These are phyloP conservation scores for Turritis glabra DNA, from an alignment of 345 rosid species.

Conservation along the genomic window DNA sequence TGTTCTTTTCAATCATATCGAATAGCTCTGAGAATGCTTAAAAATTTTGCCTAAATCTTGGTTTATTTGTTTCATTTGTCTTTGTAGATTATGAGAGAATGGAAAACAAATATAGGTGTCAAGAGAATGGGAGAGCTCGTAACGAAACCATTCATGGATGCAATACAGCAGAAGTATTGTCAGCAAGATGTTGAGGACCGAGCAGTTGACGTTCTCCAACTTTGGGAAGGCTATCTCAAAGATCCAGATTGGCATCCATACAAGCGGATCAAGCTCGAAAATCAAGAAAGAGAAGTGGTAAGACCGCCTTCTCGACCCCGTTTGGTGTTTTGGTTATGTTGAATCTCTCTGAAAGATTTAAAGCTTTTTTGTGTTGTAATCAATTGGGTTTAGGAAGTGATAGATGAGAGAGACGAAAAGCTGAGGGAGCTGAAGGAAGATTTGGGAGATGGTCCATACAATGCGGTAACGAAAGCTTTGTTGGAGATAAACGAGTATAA, in stretches of 20 bases:
- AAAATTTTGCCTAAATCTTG: not conserved
- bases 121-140: conserved; percentile 98
- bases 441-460: conserved; percentile 60
- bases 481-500: conserved; percentile 84
- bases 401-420: conserved; percentile 66
- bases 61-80: conserved; percentile 22
- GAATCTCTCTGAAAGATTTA: not conserved
- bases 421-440: conserved; percentile 56
- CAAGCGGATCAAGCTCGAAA: conserved; percentile 47
- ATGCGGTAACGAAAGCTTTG: conserved; percentile 60
- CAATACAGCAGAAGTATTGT: conserved; percentile 65
- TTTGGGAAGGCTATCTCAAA: conserved; percentile 88
- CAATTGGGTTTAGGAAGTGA: conserved; percentile 43
- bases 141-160: conserved; percentile 69
- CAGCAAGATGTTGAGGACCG: conserved; percentile 78
- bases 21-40: not conserved
- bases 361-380: not conserved
- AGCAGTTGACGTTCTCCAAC: conserved; percentile 70
- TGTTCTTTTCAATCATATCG: not conserved
- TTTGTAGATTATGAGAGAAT: conserved; percentile 64
- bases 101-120: conserved; percentile 55
- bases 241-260: conserved; percentile 95
- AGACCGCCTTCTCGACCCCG: not conserved
- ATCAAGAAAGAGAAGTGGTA: conserved; percentile 61
- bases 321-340: not conserved